These are phyloP conservation scores for Triticum dicoccoides DNA, from an alignment of 176 grass and related monocot species.

Conservation along the genomic window DNA sequence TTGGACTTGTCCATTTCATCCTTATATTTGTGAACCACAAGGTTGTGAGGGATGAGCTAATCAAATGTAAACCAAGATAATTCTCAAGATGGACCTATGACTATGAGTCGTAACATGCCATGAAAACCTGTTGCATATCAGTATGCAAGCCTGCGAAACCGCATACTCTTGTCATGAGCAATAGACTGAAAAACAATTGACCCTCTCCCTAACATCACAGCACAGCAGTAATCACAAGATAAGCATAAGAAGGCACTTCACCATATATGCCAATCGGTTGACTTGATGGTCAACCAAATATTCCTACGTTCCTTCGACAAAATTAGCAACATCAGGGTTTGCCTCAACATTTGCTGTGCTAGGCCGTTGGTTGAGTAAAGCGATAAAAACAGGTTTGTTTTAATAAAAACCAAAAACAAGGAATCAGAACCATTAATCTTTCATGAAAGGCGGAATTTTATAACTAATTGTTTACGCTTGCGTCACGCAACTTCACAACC, in stretches of 20 bases:
- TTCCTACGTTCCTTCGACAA: neutral
- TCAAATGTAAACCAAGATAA: slow-evolving; percentile 15
- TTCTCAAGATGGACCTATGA: neutral
- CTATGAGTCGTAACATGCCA: neutral
- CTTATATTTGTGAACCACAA: slow-evolving; percentile 12
- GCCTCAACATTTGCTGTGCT: neutral
- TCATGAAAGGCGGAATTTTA: neutral
- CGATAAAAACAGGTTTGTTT: slow-evolving; percentile 1
- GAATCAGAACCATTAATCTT: neutral
- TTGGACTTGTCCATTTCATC: slow-evolving; percentile 16
- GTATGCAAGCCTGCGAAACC: neutral
- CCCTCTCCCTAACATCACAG: neutral
- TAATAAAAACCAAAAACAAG: slow-evolving; percentile 3
- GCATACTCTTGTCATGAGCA: neutral
- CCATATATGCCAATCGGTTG: neutral
- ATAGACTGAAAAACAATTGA: slow-evolving; percentile 6
- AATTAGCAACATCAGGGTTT: neutral
- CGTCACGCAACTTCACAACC: neutral
- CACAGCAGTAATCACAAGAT: slow-evolving; percentile 23
- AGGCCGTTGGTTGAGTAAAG: neutral
- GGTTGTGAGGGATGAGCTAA: neutral
- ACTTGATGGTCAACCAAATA: neutral
- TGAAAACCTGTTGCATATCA: slow-evolving; percentile 1
- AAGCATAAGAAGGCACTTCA: slow-evolving; percentile 6
- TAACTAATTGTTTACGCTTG: neutral